These are phyloP conservation scores for Cladosporium sp. DNA, from an alignment of 2,329 filamentous ascomycete genomes.

Conservation along the genomic window DNA sequence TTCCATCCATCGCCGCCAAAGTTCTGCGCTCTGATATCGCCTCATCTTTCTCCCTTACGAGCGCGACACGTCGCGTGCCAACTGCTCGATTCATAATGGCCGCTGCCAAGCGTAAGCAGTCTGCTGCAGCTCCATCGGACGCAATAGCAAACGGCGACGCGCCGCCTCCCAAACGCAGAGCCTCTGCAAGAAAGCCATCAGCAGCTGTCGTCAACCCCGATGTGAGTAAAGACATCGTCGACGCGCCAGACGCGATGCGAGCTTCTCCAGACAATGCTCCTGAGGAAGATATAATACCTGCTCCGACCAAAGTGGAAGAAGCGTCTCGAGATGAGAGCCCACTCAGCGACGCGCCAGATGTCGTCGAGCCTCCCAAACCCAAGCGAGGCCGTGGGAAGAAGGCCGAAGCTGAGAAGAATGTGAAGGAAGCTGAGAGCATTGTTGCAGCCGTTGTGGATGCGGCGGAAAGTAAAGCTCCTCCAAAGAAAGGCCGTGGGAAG, in stretches of 20 bases:
- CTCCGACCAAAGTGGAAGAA: conserved; percentile 20
- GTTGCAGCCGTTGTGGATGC: conserved; percentile 14
- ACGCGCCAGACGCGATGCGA: conserved; percentile 38
- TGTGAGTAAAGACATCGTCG: conserved; percentile 38
- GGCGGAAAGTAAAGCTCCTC: conserved; percentile 13
- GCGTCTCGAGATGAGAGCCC: conserved; percentile 26
- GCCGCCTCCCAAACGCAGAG: conserved; percentile 17
- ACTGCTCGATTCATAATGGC: conserved; percentile 17
- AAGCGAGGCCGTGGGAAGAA: conserved; percentile 23
- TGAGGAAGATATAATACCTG: conserved; percentile 28
- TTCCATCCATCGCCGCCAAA: neutral
- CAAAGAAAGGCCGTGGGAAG: conserved; percentile 13
- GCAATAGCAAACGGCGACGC: conserved; percentile 16
- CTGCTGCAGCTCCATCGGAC: conserved; percentile 10
- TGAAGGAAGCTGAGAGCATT: conserved; percentile 17
- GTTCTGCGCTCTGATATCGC: neutral
- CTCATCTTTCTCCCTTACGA: neutral
- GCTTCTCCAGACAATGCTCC: conserved; percentile 42
- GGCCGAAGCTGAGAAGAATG: conserved; percentile 17
- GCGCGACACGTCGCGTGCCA: neutral
- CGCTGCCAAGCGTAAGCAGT: conserved; percentile 25
- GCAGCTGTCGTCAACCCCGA: conserved; percentile 25
- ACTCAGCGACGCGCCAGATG: conserved; percentile 33
- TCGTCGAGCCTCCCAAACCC: conserved; percentile 23
- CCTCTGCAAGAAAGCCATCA: conserved; percentile 15